Conservation (phyloP, 192 early-diverging fungal species). For the Oehlia diaphana region DNA sequence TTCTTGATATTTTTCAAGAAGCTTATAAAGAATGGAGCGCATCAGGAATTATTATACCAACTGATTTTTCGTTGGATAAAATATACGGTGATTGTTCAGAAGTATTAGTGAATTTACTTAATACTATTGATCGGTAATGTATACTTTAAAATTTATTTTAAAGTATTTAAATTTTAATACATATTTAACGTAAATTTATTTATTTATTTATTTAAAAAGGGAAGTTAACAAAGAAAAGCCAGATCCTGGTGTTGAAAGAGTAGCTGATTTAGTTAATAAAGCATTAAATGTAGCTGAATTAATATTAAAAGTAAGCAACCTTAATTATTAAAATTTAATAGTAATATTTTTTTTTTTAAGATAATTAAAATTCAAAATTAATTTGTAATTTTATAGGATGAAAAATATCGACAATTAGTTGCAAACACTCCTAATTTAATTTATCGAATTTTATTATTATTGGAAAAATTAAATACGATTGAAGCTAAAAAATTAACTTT, state of each 20-base stretch:
- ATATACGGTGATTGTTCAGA: constrained; percentile 43
- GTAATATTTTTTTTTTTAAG: no score
- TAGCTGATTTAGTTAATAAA: constrained; percentile 26
- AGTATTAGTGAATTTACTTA: constrained; percentile 34
- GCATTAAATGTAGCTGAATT: constrained; percentile 34
- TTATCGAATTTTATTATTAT: constrained; percentile 31
- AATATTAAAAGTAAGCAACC: constrained; percentile 34
- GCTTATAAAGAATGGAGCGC: constrained; percentile 35
- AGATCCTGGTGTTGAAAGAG: neutral
- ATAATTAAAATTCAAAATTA: no score
- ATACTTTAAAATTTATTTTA: neutral
- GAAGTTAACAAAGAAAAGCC: neutral
- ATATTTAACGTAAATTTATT: neutral
- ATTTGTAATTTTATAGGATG: constrained; percentile 24
- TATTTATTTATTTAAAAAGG: neutral
- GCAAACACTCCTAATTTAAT: constrained; percentile 38
- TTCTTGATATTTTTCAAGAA: constrained; percentile 43
- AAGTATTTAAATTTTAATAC: neutral
- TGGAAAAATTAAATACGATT: constrained; percentile 35
- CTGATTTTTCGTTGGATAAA: constrained; percentile 34
- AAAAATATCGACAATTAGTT: constrained; percentile 37
- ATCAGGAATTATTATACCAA: constrained; percentile 32
- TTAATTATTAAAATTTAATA: no score
- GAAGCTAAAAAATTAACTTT: constrained; percentile 36
- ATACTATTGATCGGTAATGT: constrained; percentile 35